Evolutionary conservation across 139 green algal genomes (phyloP).

Genomic region (Chlamydomonas urium): DNA sequence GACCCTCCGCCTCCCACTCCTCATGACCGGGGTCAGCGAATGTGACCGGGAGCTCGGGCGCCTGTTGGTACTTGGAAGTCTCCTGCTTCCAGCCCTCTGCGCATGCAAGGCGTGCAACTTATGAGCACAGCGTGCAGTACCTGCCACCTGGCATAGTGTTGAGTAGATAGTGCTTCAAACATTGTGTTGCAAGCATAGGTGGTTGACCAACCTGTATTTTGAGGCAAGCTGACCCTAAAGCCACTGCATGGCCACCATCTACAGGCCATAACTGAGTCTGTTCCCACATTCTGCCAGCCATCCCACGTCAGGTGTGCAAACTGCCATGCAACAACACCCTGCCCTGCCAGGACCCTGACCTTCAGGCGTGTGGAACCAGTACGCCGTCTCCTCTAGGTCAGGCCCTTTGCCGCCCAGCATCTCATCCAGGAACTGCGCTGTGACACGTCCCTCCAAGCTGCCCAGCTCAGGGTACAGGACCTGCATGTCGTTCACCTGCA

Average conservation of each 20-base stretch:
- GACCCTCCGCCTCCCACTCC: constrained; percentile 2
- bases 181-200: too few relatives aligned
- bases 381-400: constrained; percentile 39
- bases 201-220: too few relatives aligned
- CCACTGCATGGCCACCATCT: too few relatives aligned
- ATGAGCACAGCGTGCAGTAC: too few relatives aligned
- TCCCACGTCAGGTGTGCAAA: too few relatives aligned
- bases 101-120: too few relatives aligned
- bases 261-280: too few relatives aligned
- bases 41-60: constrained; percentile 13
- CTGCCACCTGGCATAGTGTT: too few relatives aligned
- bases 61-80: neutral
- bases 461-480: constrained; percentile 34
- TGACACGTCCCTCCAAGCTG: constrained; percentile 19
- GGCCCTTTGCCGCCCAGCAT: constrained; percentile 23
- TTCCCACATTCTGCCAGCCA: too few relatives aligned
- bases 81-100: neutral
- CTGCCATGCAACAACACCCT: too few relatives aligned
- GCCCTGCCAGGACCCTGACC: constrained; percentile 20
- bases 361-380: constrained; percentile 46
- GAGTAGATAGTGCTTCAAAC: too few relatives aligned
- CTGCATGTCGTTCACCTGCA: constrained; percentile 7
- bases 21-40: constrained; percentile 12
- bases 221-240: too few relatives aligned
- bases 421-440: constrained; percentile 27